Base-by-base conservation (phyloP, 1,284 basidiomycete genomes). In the Filobasidium uniguttulatum region DNA sequence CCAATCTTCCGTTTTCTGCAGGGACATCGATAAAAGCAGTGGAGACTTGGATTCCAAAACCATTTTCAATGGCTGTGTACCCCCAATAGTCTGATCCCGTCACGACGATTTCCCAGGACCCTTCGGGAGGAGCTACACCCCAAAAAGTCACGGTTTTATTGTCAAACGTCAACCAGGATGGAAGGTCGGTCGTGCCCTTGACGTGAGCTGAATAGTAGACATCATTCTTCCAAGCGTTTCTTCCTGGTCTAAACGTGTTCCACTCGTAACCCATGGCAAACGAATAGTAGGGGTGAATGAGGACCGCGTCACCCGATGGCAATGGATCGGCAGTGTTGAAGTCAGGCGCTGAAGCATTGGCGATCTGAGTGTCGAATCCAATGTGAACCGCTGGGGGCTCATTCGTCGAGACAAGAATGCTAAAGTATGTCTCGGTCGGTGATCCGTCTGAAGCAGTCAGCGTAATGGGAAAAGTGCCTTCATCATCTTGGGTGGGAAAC, bases 221-320 rank as follows among this genome's bases (percentile, higher is more conserved):
- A 2, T 56, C 19, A 15, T 38, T 44, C 3, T 38, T 31, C 3
- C 63, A 59, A 14, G 65, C 60, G 19, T 60, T 59, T 48, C 69
- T 63, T 1, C 73, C 70, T 14, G 59, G 46, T 26, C 62, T 58
- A 52, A 69, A 68, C 2, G 68, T 69, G 35, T 64, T 59, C 40
- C 67, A 66, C 44, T 67, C 64, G 59, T 74, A 75, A 5, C 74
- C 75, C 35, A 77, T 63, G 10, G 73, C 72, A 60, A 77, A 77
- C 3, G 72, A 74, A 72, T 75, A 62, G 63, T 67, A 50, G 54
- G 68, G 65, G 3, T 65, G 68, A 12, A 73, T 59, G 29, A 64
- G 61, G 2, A 71, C 65, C 26, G 66, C 70, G 15, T 56, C 58
- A 23, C 56, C 56, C n/a, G 56, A 66, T 22, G 64, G 66, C 22